Evolutionary conservation across 23 red algal genomes (phyloP).

Genomic region (Gracilaria caudata): DNA sequence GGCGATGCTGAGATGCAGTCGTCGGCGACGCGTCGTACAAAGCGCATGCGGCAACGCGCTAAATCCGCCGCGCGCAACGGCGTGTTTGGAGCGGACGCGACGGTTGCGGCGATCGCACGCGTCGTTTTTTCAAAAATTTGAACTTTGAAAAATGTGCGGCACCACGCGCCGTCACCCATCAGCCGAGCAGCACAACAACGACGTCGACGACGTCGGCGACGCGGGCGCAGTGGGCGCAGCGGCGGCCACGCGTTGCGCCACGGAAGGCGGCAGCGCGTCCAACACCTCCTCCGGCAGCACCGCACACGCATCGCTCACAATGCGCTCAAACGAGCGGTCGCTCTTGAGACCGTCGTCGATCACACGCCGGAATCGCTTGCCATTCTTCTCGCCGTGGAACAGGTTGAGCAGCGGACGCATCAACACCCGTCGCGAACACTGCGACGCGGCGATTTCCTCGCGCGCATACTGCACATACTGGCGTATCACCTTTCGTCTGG

Average conservation of each 20-base stretch:
- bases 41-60: too few species aligned
- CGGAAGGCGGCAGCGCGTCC: constrained; percentile 55
- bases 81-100: too few species aligned
- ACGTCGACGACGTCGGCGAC: too few species aligned
- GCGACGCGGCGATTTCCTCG: background rate
- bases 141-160: too few species aligned
- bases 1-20: too few species aligned
- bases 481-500: constrained; percentile 44
- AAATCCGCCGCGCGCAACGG: too few species aligned
- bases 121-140: constrained; percentile 3
- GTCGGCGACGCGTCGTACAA: too few species aligned
- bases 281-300: constrained; percentile 61
- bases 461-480: constrained; percentile 63
- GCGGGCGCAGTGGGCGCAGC: background rate
- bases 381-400: constrained; percentile 79
- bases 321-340: constrained; percentile 5
- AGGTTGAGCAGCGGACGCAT: constrained; percentile 79
- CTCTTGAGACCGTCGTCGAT: constrained; percentile 52
- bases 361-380: constrained; percentile 61
- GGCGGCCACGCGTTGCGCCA: background rate
- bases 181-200: background rate
- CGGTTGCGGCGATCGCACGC: background rate
- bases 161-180: background rate
- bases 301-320: constrained; percentile 30
- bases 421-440: constrained; percentile 34